Evolutionary conservation across 805 yeast species (phyloP), one percentile per base, ranked within the genome.

Genomic region (Saccharomyces mikatae): DNA sequence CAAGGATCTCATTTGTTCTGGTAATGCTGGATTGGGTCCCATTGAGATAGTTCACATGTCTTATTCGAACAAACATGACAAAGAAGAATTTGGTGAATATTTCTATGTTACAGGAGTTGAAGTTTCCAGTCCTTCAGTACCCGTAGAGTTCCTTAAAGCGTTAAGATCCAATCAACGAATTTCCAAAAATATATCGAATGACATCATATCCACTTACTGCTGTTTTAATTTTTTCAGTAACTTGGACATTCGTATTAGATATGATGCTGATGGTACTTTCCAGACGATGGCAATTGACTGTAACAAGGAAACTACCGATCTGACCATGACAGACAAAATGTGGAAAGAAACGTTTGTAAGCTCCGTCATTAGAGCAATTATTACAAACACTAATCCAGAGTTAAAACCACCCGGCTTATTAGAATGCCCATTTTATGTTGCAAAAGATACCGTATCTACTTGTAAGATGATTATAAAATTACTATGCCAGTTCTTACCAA

Each of bases 171-270:
- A 60, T 30, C 63, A 63, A 5, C 44, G 59, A 10, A 46, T 52
- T 6, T 58, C 59, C 4, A 52, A 62, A 9, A 46, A 53, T n/a
- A 47, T 4, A 2, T n/a, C 27, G 17, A 66, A 64, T 26, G 66
- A 64, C 44, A 64, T 62, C 36, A 64, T 67, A 24, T 66, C 70
- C 24, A 83, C 89, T 0, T 82, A 76, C 59, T 85, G 89, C 67
- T 70, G 83, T 14, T 89, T 83, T 72, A 91, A 94, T 68, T 77
- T 85, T 21, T 88, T 94, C 63, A 74, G 82, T 41, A 78, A 78
- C 53, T 78, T 85, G 4, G 99, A 92, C 67, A 72, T 91, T 44
- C 76, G 97, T 22, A 81, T 89, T 61, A 67, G 82, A 63, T 78
- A 80, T 10, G 69, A 69, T 17, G 53, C 71, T 0, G 68, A 71